A percentile compares a stretch with the other conserved stretches of the same genome.
These are phyloP conservation scores for Pseudophaeomoniella oleicola DNA, from an alignment of 2,329 filamentous ascomycete species.

Conservation along the genomic window DNA sequence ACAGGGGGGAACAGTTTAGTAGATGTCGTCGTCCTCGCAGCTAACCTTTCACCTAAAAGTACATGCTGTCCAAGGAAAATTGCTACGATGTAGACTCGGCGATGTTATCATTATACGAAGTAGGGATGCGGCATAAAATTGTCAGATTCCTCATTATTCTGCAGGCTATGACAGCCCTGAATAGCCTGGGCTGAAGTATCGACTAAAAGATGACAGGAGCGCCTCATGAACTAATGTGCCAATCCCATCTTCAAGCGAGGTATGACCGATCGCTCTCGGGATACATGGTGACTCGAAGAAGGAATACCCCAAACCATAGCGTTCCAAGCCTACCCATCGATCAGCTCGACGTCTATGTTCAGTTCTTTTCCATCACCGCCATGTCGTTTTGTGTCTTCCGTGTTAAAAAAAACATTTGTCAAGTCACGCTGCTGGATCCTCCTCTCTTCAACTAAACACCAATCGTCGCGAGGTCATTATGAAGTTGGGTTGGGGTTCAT, in stretches of 20 bases:
- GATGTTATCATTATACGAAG: too few relatives aligned
- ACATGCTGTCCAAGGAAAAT: too few relatives aligned
- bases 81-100: too few relatives aligned
- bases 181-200: too few relatives aligned
- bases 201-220: background rate
- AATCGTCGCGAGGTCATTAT: constrained; percentile 28
- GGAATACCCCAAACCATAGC: background rate
- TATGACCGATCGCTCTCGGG: background rate
- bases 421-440: too few relatives aligned
- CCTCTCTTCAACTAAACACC: background rate
- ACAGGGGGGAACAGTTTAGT: too few relatives aligned
- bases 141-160: too few relatives aligned
- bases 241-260: background rate
- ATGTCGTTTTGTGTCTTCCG: background rate
- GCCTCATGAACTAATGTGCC: background rate
- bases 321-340: background rate
- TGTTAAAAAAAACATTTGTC: too few relatives aligned
- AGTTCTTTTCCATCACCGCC: background rate
- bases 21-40: too few relatives aligned
- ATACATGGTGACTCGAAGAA: background rate
- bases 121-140: too few relatives aligned
- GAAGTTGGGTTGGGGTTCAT: constrained; percentile 79
- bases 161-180: too few relatives aligned
- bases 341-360: background rate
- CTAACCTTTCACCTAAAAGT: too few relatives aligned